Evolutionary conservation across 495 filamentous ascomycete species (phyloP).

Genomic region (Ramalina intermedia): DNA sequence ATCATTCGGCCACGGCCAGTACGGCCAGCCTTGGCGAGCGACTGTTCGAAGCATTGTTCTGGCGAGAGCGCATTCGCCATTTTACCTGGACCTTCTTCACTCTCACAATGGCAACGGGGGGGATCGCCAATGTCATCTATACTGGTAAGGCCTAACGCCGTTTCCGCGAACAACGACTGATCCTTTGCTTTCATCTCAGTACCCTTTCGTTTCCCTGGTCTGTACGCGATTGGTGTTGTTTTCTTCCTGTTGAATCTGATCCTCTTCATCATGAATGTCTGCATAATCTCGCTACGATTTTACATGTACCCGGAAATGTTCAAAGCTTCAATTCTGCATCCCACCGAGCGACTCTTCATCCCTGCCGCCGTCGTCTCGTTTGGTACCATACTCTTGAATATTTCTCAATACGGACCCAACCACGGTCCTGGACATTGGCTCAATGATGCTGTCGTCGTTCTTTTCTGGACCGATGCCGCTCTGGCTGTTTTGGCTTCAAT

Average conservation of each 20-base stretch:
- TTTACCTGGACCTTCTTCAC: constrained; percentile 60
- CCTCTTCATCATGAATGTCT: constrained; percentile 55
- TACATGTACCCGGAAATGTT: constrained; percentile 58
- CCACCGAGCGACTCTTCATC: constrained; percentile 67
- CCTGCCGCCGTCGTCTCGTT: constrained; percentile 56
- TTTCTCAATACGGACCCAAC: constrained; percentile 61
- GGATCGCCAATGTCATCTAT: constrained; percentile 65
- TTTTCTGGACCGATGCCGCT: constrained; percentile 63
- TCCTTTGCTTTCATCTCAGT: constrained; percentile 26
- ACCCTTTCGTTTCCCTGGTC: constrained; percentile 52
- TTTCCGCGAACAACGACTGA: neutral
- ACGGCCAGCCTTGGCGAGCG: constrained; percentile 1
- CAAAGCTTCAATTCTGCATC: constrained; percentile 56
- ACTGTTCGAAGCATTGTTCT: constrained; percentile 20
- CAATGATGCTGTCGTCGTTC: constrained; percentile 38
- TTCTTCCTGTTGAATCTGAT: constrained; percentile 65
- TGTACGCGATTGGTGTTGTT: constrained; percentile 55
- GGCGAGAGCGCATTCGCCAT: constrained; percentile 35
- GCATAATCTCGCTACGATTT: constrained; percentile 55
- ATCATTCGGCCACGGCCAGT: constrained; percentile 5
- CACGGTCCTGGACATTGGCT: constrained; percentile 54
- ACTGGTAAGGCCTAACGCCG: constrained; percentile 31
- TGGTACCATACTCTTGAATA: constrained; percentile 66
- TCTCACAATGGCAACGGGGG: constrained; percentile 71
- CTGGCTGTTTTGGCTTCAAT: constrained; percentile 49